A percentile compares a stretch with the other conserved stretches of the same genome.
Evolutionary conservation across 2,329 filamentous ascomycete genomes (phyloP).

Genomic region (Elsinoe necatrix): DNA sequence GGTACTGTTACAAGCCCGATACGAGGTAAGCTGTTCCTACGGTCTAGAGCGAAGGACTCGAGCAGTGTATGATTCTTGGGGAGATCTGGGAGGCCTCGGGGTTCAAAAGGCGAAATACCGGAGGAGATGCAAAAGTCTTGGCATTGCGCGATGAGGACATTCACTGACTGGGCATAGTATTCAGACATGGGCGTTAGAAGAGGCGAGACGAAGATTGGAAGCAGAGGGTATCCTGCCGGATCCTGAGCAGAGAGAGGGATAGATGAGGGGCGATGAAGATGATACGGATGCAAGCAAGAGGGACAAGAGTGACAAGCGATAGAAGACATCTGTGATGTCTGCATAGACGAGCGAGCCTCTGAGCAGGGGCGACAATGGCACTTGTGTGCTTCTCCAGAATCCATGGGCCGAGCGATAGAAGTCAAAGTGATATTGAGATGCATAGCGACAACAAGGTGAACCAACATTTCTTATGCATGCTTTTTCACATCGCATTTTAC

Average conservation of each 20-base stretch:
- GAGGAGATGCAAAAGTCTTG: too few relatives aligned
- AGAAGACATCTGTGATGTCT: constrained; percentile 13
- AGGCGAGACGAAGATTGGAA: constrained; percentile 90
- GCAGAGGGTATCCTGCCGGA: constrained; percentile 89
- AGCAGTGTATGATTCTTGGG: neutral
- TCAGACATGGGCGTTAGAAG: constrained; percentile 98
- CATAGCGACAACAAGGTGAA: neutral
- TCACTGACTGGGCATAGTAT: constrained; percentile 53
- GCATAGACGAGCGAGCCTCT: neutral
- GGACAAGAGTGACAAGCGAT: neutral
- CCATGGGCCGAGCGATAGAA: too few relatives aligned
- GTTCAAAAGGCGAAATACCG: neutral
- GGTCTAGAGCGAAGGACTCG: neutral
- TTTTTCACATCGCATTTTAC: too few relatives aligned
- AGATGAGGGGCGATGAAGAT: neutral
- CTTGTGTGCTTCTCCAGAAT: neutral
- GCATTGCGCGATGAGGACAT: neutral
- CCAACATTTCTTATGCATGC: neutral
- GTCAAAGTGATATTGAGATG: too few relatives aligned
- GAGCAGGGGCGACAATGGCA: constrained; percentile 1
- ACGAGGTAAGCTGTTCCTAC: constrained; percentile 67
- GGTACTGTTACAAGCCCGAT: constrained; percentile 95
- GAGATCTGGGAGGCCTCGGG: neutral
- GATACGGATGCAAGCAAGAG: neutral
- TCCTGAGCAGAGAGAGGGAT: constrained; percentile 39